Evolutionary conservation across 2,329 filamentous ascomycete genomes (phyloP).

Genomic region (Diaporthe citri): DNA sequence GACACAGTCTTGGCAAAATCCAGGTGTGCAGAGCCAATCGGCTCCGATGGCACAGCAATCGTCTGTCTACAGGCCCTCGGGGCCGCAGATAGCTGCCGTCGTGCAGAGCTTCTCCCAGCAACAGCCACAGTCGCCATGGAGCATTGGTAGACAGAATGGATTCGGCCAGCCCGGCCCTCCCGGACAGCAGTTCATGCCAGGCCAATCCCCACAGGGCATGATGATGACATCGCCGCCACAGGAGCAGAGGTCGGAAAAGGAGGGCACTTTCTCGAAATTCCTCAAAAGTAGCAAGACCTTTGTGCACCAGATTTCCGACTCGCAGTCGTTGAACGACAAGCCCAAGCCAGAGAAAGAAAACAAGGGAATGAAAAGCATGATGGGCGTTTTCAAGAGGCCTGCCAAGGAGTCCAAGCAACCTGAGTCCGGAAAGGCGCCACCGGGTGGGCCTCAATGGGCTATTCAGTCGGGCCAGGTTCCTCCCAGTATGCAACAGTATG

Average conservation of each 20-base stretch:
- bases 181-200: constrained; percentile 26
- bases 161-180: constrained; percentile 3
- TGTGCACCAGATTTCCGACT: constrained; percentile 36
- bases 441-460: constrained; percentile 44
- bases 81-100: constrained; percentile 23
- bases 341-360: constrained; percentile 44
- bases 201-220: constrained; percentile 30
- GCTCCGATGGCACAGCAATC: constrained; percentile 27
- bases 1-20: constrained; percentile 6
- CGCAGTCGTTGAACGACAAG: constrained; percentile 41
- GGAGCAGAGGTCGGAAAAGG: constrained; percentile 38
- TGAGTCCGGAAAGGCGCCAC: constrained; percentile 43
- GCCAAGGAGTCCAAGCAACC: constrained; percentile 43
- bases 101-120: constrained; percentile 34
- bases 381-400: constrained; percentile 45
- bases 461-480: constrained; percentile 21
- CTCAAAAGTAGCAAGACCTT: constrained; percentile 41
- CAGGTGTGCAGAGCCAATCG: constrained; percentile 10
- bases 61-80: constrained; percentile 39
- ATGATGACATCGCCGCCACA: constrained; percentile 36
- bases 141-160: constrained; percentile 31
- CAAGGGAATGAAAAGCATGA: constrained; percentile 44
- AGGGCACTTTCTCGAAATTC: constrained; percentile 41
- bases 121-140: constrained; percentile 33
- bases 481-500: constrained; percentile 10